Evolutionary conservation across 2,329 filamentous ascomycete species (phyloP), one percentile per base, ranked within the genome.

Genomic region (Fusarium sarcochroum): DNA sequence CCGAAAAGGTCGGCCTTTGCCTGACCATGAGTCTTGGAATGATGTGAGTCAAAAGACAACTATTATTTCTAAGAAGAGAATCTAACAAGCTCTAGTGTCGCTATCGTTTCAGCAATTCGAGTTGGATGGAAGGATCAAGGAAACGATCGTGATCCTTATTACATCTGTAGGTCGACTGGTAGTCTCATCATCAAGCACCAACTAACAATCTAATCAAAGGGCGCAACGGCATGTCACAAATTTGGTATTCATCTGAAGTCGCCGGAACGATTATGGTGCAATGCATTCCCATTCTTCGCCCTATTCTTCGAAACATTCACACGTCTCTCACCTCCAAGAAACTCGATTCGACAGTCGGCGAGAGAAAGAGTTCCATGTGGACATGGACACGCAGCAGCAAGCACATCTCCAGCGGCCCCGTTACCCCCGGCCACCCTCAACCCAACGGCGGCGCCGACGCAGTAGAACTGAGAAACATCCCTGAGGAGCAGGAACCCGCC

Each of bases 261-360:
- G 80, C 83, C 10, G 84, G 84, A 53, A 86, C 85, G 25, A 85
- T 87, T 66, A 85, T 87, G 42, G 85, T 86, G 6, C 84, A 86
- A 67, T 86, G 83, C 61, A 82, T 87, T 4, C 85, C 85, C 3
- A 81, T 87, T 17, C 70, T 86, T 9, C 80, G 85, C 11, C 83
- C 84, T 0, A 79, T 86, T 20, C 64, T 86, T 7, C 65, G 67
- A 45, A 71, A 72, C 34, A 66, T 75, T 2, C 71, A 73, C 57
- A 72, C 66, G 17, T 72, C 72, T 18, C 38, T 70, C 9, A 74
- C 72, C 9, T 74, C 72, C 4, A 60, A 60, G 38, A 70, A 59
- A 34, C 63, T 74, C 14, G 66, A 58, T 20, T 72, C 70, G 5
- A 58, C 59, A 5, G 58, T 44, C 18, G 67, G 61, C 27, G 69